Conservation (phyloP, 495 filamentous ascomycete species). For the Tuber aestivum region DNA sequence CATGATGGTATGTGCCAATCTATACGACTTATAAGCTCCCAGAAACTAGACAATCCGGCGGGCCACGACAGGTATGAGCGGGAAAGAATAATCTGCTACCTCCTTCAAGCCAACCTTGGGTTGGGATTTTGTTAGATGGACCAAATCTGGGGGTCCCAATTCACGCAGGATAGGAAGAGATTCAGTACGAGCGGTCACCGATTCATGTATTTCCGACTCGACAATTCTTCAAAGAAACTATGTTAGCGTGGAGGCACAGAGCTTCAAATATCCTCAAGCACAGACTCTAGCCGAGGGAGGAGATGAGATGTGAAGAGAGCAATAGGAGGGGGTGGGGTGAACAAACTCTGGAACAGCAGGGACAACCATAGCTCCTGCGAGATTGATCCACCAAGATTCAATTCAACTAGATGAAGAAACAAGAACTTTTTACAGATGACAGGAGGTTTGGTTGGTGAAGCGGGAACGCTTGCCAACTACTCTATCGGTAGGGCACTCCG, state of each 20-base stretch:
- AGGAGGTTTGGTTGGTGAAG: background rate
- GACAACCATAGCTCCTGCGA: slow-evolving; percentile 61
- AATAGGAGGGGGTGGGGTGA: slow-evolving; percentile 18
- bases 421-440: background rate
- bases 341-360: slow-evolving; percentile 85
- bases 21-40: slow-evolving; percentile 44
- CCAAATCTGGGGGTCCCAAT: slow-evolving; percentile 89
- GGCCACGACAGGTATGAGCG: background rate
- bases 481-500: background rate
- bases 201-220: slow-evolving; percentile 81
- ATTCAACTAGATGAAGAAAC: background rate
- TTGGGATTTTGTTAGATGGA: slow-evolving; percentile 87
- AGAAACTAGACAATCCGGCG: slow-evolving; percentile 8
- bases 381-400: background rate
- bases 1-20: slow-evolving; percentile 95
- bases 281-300: slow-evolving; percentile 10
- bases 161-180: slow-evolving; percentile 76
- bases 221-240: slow-evolving; percentile 60
- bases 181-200: slow-evolving; percentile 84
- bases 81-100: slow-evolving; percentile 46
- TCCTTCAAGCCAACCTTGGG: slow-evolving; percentile 58
- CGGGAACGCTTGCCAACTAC: background rate
- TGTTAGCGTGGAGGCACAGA: slow-evolving; percentile 43
- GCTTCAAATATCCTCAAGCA: slow-evolving; percentile 6
- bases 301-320: background rate